Evolutionary conservation across 1,139 yeast genomes (phyloP).

Genomic region (Yamadazyma jaroonii): DNA sequence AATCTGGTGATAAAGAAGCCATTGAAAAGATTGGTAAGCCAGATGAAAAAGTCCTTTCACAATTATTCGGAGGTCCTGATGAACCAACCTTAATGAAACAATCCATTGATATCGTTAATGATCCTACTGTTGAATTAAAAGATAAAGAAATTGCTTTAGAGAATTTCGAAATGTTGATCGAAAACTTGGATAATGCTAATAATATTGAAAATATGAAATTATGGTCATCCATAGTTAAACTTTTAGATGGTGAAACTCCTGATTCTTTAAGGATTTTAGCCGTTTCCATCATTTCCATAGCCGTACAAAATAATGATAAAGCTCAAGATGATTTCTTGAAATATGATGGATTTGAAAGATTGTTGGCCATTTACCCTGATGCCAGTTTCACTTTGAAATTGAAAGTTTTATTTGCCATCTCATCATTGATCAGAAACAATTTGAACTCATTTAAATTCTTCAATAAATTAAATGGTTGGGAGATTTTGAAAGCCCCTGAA

Average conservation of each 20-base stretch:
- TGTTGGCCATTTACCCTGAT: slow-evolving; percentile 32
- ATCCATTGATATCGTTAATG: slow-evolving; percentile 59
- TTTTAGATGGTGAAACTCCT: slow-evolving; percentile 35
- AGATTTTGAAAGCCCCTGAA: slow-evolving; percentile 11
- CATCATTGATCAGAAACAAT: slow-evolving; percentile 74
- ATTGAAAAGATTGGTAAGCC: slow-evolving; percentile 60
- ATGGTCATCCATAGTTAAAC: slow-evolving; percentile 67
- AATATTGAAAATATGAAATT: slow-evolving; percentile 78
- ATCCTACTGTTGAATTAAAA: slow-evolving; percentile 61
- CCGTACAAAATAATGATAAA: slow-evolving; percentile 84
- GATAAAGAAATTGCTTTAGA: slow-evolving; percentile 77
- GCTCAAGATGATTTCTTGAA: slow-evolving; percentile 65
- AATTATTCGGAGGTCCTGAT: slow-evolving; percentile 79
- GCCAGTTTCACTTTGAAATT: slow-evolving; percentile 36
- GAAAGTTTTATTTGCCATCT: slow-evolving; percentile 76
- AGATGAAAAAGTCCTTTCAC: slow-evolving; percentile 73
- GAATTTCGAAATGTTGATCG: slow-evolving; percentile 91
- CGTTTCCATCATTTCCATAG: slow-evolving; percentile 80
- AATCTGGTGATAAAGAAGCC: slow-evolving; percentile 66
- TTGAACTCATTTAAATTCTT: slow-evolving; percentile 54
- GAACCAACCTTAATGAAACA: slow-evolving; percentile 85
- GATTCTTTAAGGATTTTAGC: slow-evolving; percentile 51
- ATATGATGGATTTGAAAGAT: slow-evolving; percentile 46
- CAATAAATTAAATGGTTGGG: slow-evolving; percentile 63
- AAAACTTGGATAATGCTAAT: slow-evolving; percentile 92